These are phyloP conservation scores for Umbilicus rupestris DNA, from an alignment of 164 flowering plant species.

Conservation along the genomic window DNA sequence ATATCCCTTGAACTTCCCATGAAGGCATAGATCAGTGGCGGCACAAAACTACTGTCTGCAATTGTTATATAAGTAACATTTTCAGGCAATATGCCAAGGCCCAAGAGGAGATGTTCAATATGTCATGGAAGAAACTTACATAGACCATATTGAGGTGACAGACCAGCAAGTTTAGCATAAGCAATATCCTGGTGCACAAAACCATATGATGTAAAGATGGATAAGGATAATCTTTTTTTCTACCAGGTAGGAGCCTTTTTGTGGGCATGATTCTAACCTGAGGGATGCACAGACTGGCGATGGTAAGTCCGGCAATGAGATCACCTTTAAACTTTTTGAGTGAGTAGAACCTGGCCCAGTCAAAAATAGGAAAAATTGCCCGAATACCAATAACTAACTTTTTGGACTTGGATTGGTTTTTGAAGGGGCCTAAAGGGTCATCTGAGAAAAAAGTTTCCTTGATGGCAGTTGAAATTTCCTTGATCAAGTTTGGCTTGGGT, in stretches of 20 bases:
- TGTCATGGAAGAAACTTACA: conserved; percentile 34
- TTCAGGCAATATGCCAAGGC: not conserved
- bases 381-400: conserved; percentile 49
- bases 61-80: not conserved
- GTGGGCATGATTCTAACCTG: conserved; percentile 31
- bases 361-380: conserved; percentile 60
- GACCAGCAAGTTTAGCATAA: conserved; percentile 57
- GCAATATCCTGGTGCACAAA: conserved; percentile 48
- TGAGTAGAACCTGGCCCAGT: conserved; percentile 57
- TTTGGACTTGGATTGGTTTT: conserved; percentile 46
- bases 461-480: conserved; percentile 36
- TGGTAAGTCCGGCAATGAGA: conserved; percentile 67
- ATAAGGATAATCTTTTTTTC: no score
- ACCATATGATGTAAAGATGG: no score
- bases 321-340: conserved; percentile 52
- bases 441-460: conserved; percentile 68
- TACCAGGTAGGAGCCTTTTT: not conserved
- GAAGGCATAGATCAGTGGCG: conserved; percentile 78
- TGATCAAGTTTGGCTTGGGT: conserved; percentile 39
- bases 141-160: conserved; percentile 53
- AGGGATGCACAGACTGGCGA: conserved; percentile 84
- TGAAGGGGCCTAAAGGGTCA: conserved; percentile 65
- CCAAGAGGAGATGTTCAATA: not conserved
- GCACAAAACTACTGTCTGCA: conserved; percentile 90
- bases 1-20: conserved; percentile 99